Conservation (phyloP, 2,329 filamentous ascomycete species). For the Simplicillium aogashimaense region DNA sequence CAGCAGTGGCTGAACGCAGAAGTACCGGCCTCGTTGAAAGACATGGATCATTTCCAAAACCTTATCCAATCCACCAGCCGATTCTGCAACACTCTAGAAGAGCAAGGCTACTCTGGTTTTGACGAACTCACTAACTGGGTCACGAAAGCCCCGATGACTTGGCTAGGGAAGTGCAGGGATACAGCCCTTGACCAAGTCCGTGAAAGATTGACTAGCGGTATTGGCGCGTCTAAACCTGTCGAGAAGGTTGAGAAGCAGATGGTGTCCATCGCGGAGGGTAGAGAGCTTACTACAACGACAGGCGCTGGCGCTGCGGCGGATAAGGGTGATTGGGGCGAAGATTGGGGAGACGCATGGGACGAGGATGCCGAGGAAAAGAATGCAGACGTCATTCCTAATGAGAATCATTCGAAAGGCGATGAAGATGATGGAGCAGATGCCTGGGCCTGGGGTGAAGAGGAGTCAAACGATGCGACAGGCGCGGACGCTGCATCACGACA, state of each 20-base stretch:
- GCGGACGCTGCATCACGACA: constrained; percentile 8
- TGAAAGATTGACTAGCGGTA: constrained; percentile 53
- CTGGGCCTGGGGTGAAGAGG: constrained; percentile 76
- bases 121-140: constrained; percentile 70
- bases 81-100: constrained; percentile 55
- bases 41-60: constrained; percentile 61
- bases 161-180: constrained; percentile 78
- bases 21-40: constrained; percentile 64
- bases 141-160: constrained; percentile 67
- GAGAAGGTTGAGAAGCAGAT: constrained; percentile 80
- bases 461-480: constrained; percentile 15
- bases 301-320: constrained; percentile 32
- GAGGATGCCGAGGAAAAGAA: constrained; percentile 44
- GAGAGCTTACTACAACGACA: constrained; percentile 46
- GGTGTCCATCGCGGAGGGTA: constrained; percentile 57
- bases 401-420: constrained; percentile 6
- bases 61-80: constrained; percentile 53
- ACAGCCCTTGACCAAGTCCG: constrained; percentile 68
- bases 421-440: constrained; percentile 50
- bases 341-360: constrained; percentile 76
- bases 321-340: constrained; percentile 58
- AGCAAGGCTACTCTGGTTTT: constrained; percentile 51
- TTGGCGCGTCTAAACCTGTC: constrained; percentile 59
- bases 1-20: constrained; percentile 64
- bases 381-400: constrained; percentile 10